These are phyloP conservation scores for Ramichloridium luteum DNA, from an alignment of 2,329 filamentous ascomycete species.

Conservation along the genomic window DNA sequence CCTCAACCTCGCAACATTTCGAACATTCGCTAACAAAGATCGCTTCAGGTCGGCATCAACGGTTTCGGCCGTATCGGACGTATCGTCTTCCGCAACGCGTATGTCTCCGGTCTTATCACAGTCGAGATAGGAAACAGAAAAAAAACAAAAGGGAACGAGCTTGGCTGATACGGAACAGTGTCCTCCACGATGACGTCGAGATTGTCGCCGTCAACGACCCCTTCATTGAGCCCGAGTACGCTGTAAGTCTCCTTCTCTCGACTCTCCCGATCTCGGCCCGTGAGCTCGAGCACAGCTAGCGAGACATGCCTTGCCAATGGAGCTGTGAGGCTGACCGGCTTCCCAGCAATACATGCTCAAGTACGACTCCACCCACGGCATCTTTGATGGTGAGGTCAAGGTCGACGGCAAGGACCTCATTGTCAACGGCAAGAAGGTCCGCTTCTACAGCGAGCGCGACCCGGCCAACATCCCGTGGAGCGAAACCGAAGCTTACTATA, in stretches of 20 bases:
- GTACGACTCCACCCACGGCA: conserved; percentile 94
- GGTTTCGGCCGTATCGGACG: conserved; percentile 99
- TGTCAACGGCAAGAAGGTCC: conserved; percentile 89
- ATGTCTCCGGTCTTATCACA: conserved; percentile 28
- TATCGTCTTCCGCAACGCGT: conserved; percentile 98
- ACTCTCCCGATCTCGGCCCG: too few species aligned
- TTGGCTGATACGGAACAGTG: conserved; percentile 31
- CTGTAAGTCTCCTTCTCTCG: conserved; percentile 52
- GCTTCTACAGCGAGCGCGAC: conserved; percentile 90
- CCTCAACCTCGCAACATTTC: too few species aligned
- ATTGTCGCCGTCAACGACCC: conserved; percentile 98
- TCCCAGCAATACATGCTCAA: conserved; percentile 99
- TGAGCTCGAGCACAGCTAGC: background rate
- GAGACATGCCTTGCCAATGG: background rate
- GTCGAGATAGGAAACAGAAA: conserved; percentile 1
- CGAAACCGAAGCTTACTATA: conserved; percentile 78
- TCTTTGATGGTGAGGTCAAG: conserved; percentile 86
- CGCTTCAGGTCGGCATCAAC: conserved; percentile 91
- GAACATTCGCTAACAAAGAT: too few species aligned
- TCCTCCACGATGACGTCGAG: conserved; percentile 80
- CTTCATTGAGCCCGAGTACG: conserved; percentile 96
- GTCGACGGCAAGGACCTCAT: conserved; percentile 59
- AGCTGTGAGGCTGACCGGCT: too few species aligned
- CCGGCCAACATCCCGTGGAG: conserved; percentile 82
- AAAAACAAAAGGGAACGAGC: too few species aligned